Evolutionary conservation across 306 rosid species (phyloP), one percentile per base, ranked within the genome.

Genomic region (Cucurbita ficifolia): DNA sequence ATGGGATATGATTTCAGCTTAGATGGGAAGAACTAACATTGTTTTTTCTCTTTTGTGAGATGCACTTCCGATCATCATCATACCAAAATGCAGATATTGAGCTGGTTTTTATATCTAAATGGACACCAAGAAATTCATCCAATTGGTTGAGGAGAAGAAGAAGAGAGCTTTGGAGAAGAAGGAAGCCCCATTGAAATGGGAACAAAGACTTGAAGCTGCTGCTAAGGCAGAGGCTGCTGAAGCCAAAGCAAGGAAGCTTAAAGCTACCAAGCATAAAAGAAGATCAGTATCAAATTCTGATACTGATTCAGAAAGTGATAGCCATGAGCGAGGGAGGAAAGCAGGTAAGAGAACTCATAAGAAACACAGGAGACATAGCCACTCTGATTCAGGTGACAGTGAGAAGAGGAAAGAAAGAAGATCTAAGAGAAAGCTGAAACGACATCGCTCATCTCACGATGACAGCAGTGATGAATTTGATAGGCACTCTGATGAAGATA

Each of bases 1-100:
- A 60, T 59, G 16, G 43, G 10, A 59, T 59, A 6, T 60, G 13
- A 8, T 62, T 16, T 38, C 42, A 29, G 4, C 39, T 17, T 38
- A 38, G 59, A n/a, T 80, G 83, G 72, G 76, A 77, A 81, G 82
- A 87, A 75, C 92, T 94, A 90, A 94, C 95, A 80, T 86, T 89
- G 86, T 76, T 89, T 88, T 94, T 91, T 90, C 97, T 94, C 97
- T 94, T 89, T 79, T 94, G 86, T 89, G 98, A 94, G 98, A 94
- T 94, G 98, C 76, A 89, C 94, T 90, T 94, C 90, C 84, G 84
- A 87, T 80, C 90, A 90, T 90, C 94, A 82, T 88, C 86, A 69
- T 84, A 78, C 84, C 90, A 85, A 79, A 76, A 85, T 91, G 95
- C 92, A 94, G 99, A 70, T 85, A 68, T 89, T 89, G 84, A 81